These are phyloP conservation scores for Sporobolus alterniflorus DNA, from an alignment of 202 grass and related monocot genomes.

Conservation along the genomic window DNA sequence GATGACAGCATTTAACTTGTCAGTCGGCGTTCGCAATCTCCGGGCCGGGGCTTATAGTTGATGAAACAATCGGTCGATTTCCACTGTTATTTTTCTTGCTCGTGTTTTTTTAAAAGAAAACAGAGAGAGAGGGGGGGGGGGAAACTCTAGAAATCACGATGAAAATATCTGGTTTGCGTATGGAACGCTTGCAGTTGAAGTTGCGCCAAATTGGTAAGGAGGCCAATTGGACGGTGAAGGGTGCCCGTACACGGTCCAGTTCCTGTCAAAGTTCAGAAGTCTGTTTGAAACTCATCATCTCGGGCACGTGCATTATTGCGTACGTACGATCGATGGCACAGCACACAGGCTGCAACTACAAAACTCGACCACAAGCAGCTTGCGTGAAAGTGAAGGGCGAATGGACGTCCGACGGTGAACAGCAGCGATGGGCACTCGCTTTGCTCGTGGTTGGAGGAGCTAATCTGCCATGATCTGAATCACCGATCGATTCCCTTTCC, in stretches of 20 bases:
- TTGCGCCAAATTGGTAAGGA: not conserved
- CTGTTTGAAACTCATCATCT: not conserved
- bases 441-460: not conserved
- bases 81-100: not conserved
- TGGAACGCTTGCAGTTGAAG: not conserved
- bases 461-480: not conserved
- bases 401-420: too few species aligned
- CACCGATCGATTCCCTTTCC: not conserved
- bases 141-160: not conserved
- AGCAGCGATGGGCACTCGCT: not conserved
- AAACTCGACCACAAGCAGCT: not conserved
- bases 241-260: slow-evolving; percentile 8
- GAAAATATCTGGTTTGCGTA: not conserved
- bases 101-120: not conserved
- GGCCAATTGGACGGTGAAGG: slow-evolving; percentile 11
- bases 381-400: not conserved
- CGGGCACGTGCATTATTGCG: not conserved
- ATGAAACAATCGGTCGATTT: not conserved
- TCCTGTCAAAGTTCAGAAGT: slow-evolving; percentile 14
- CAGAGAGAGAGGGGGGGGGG: not conserved
- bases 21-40: not conserved
- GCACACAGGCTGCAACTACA: too few species aligned
- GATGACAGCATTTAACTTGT: not conserved
- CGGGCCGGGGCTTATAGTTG: not conserved
- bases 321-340: too few species aligned